These are phyloP conservation scores for Cladosporium halotolerans DNA, from an alignment of 2,329 filamentous ascomycete species.

Conservation along the genomic window DNA sequence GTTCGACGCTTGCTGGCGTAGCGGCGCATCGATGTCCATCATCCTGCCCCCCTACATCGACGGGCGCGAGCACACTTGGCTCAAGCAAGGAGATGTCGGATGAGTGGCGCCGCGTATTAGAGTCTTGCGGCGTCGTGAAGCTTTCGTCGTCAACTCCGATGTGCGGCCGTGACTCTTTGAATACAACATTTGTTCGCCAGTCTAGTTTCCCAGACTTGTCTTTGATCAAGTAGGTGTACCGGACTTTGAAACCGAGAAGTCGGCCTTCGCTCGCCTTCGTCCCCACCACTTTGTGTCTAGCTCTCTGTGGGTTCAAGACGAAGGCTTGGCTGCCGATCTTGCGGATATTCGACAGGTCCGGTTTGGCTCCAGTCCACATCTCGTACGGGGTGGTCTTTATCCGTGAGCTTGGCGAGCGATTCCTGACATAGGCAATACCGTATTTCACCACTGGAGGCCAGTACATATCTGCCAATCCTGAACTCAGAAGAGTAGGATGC, in stretches of 20 bases:
- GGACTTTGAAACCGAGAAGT: background rate
- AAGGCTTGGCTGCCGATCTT: background rate
- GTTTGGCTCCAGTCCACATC: background rate
- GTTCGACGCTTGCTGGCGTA: background rate
- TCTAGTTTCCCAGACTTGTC: background rate
- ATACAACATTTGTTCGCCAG: background rate
- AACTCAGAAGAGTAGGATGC: background rate
- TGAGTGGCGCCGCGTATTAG: background rate
- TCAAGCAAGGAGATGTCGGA: background rate
- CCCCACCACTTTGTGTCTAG: background rate
- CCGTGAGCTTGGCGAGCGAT: background rate
- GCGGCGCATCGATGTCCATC: background rate
- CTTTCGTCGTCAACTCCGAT: background rate
- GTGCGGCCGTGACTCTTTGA: background rate
- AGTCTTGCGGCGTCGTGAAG: background rate
- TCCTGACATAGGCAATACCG: background rate
- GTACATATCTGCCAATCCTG: background rate
- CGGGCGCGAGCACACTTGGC: background rate
- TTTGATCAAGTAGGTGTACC: background rate
- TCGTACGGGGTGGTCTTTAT: background rate
- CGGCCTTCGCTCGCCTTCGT: background rate
- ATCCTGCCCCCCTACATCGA: background rate
- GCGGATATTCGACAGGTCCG: background rate
- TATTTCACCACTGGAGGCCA: background rate
- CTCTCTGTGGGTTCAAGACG: background rate